Evolutionary conservation across 1,284 basidiomycete species (phyloP).

Genomic region (Phellopilus nigrolimitatus): DNA sequence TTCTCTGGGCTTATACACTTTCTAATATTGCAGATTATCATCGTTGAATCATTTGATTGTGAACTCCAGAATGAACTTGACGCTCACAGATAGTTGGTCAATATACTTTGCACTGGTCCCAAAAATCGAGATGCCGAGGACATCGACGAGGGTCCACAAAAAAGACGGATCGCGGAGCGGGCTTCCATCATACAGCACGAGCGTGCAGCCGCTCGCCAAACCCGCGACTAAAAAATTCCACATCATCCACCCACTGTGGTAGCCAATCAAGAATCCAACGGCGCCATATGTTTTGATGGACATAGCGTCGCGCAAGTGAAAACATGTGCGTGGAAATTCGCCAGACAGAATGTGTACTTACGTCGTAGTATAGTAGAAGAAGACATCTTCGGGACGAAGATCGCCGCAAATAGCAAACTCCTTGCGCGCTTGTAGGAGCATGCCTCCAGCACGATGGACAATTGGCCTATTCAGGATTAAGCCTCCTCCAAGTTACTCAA

Average conservation of each 20-base stretch:
- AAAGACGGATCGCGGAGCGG: slow-evolving; percentile 68
- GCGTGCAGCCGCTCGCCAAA: slow-evolving; percentile 65
- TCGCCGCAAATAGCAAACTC: slow-evolving; percentile 79
- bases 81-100: slow-evolving; percentile 65
- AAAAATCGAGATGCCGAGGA: slow-evolving; percentile 74
- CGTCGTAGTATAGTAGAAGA: slow-evolving; percentile 88
- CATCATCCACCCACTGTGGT: slow-evolving; percentile 77
- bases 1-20: slow-evolving; percentile 61
- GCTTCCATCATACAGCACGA: slow-evolving; percentile 83
- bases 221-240: slow-evolving; percentile 78
- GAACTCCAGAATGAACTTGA: slow-evolving; percentile 19
- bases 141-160: slow-evolving; percentile 72
- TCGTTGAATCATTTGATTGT: slow-evolving; percentile 7
- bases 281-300: no score
- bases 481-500: slow-evolving; percentile 11
- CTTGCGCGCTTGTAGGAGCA: slow-evolving; percentile 80
- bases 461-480: slow-evolving; percentile 51
- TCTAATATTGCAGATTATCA: slow-evolving; percentile 34
- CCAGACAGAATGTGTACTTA: slow-evolving; percentile 35
- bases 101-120: slow-evolving; percentile 83
- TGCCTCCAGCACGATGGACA: slow-evolving; percentile 82
- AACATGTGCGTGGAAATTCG: neutral
- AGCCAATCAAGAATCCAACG: neutral
- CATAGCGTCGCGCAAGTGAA: neutral
- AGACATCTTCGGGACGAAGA: slow-evolving; percentile 66